Evolutionary conservation across 1,139 yeast species (phyloP), one percentile per base, ranked within the genome.

Genomic region (Saccharomycopsis hybrid): DNA sequence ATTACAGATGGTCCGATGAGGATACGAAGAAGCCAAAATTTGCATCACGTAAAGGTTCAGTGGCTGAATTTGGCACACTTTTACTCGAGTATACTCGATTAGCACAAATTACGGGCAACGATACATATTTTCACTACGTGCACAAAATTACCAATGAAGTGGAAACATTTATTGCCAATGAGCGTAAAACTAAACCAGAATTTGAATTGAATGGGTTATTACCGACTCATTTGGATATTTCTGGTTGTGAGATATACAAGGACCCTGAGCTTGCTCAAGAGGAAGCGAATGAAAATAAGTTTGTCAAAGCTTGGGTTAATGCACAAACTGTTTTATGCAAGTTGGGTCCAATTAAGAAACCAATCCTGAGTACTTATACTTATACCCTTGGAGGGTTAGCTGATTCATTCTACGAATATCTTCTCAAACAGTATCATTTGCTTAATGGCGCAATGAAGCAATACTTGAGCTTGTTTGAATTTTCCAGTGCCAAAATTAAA

Each of bases 81-180:
- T 78, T 83, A 27, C 68, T 85, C 51, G 95, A 85, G 59, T 79
- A 85, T 59, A 77, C 85, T 37, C 76, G 83, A 54, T 68, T 85
- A 59, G 71, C 90, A 3, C 81, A 79, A 57, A 64, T 85, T 52
- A 82, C 92, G 1, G 81, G 82, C 7, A 81, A 84, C 48, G 61
- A 69, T 52, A 65, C 65, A 43, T 77, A 76, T 57, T 65, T 56
- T 51, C 76, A 73, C 56, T 77, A 76, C 1, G 65, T 74, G 27
- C 71, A 72, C 13, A 65, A 76, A 37, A 65, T 77, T 28, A 72
- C 75, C 4, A 62, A 68, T 28, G 67, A 64, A 31, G 56, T 75
- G 25, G 61, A 67, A 38, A 64, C 64, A 3, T 66, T 71, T 5
- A 58, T 62, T 0, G 65, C 67, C 7, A 60, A 61, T 7, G 57